These are phyloP conservation scores for Corylus heterophylla DNA, from an alignment of 306 rosid genomes.

Conservation along the genomic window DNA sequence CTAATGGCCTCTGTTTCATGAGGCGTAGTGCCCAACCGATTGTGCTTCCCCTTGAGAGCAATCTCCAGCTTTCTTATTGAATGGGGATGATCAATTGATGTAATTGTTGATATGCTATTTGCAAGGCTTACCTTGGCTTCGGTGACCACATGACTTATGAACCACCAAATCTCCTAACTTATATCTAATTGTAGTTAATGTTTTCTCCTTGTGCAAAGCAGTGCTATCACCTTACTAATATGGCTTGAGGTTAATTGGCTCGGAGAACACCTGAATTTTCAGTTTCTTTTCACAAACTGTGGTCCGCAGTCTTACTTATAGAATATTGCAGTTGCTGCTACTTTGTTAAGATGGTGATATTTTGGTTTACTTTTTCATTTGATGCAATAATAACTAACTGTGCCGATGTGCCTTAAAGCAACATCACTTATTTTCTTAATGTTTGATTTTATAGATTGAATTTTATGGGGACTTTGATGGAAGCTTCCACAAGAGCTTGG, in stretches of 20 bases:
- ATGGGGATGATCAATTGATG: conserved; percentile 1
- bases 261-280: not conserved
- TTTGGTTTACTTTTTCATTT: conserved; percentile 5
- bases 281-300: not conserved
- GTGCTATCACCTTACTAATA: not conserved
- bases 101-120: not conserved
- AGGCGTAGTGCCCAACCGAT: too few relatives aligned
- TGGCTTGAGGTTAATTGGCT: not conserved
- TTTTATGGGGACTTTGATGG: conserved; percentile 96
- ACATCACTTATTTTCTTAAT: conserved; percentile 13
- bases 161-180: not conserved
- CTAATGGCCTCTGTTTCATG: too few relatives aligned
- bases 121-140: not conserved
- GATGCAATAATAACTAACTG: not conserved
- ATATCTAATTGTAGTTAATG: not conserved
- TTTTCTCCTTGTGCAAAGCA: not conserved
- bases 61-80: conserved; percentile 4
- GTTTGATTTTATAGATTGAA: too few relatives aligned
- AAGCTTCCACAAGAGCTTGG: conserved; percentile 87
- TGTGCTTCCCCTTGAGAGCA: too few relatives aligned
- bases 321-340: not conserved
- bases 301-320: not conserved
- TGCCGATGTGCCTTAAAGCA: not conserved
- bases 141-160: not conserved
- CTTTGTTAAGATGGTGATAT: not conserved